A percentile compares a stretch with the other conserved stretches of the same genome.
Conservation (phyloP, 768 basidiomycete species). For the Pisolithus marmoratus region DNA sequence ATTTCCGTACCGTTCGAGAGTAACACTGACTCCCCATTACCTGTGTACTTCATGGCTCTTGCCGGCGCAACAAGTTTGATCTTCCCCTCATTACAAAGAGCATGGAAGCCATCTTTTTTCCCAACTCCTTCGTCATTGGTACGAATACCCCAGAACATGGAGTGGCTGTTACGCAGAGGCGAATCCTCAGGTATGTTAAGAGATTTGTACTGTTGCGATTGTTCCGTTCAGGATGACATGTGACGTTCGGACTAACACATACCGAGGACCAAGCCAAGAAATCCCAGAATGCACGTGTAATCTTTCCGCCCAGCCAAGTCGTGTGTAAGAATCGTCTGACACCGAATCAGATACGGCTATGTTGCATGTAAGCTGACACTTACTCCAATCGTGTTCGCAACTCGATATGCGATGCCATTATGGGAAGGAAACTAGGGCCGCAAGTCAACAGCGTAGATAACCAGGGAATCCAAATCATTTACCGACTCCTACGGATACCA, state of each 20-base stretch:
- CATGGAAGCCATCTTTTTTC: conserved; percentile 42
- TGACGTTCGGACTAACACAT: conserved; percentile 7
- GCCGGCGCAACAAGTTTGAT: conserved; percentile 39
- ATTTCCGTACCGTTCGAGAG: conserved; percentile 40
- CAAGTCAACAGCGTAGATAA: not conserved
- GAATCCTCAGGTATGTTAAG: conserved; percentile 39
- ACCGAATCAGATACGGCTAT: conserved; percentile 8
- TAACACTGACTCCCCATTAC: conserved; percentile 32
- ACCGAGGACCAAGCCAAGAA: conserved; percentile 38
- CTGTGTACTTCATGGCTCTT: conserved; percentile 9
- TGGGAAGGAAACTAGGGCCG: conserved; percentile 37
- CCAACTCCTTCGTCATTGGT: conserved; percentile 49
- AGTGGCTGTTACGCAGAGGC: conserved; percentile 40
- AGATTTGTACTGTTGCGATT: not conserved
- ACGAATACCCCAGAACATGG: conserved; percentile 40
- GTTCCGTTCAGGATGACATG: not conserved
- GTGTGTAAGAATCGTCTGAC: conserved; percentile 55
- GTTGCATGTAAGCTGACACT: conserved; percentile 6
- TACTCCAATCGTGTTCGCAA: conserved; percentile 51
- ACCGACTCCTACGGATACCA: conserved; percentile 59
- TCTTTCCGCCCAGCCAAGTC: conserved; percentile 48
- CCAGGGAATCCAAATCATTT: not conserved
- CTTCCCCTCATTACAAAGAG: conserved; percentile 42
- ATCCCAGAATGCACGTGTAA: conserved; percentile 45
- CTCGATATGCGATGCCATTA: conserved; percentile 44